phyloP scores from a whole-genome alignment of 331 rosid genomes.

The Quercus lobata region DNA sequence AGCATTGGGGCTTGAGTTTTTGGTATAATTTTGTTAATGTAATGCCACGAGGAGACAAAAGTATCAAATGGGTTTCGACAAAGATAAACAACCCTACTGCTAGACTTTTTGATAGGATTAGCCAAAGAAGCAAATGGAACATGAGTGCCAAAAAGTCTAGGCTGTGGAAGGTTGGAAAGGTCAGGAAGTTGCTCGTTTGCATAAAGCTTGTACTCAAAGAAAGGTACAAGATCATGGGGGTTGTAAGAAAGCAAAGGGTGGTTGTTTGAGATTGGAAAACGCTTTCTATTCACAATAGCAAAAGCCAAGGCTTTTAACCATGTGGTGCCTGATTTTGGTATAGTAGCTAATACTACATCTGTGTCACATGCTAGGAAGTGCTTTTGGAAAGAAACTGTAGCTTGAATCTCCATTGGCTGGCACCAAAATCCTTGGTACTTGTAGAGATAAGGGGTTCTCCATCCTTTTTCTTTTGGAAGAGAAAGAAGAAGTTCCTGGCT shows the following conservation, averaged over 20 bases:
- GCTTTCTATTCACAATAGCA: conserved; percentile 19
- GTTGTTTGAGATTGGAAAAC: conserved; percentile 2
- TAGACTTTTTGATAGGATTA: conserved; percentile 20
- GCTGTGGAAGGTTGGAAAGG: conserved; percentile 22
- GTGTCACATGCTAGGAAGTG: conserved; percentile 45
- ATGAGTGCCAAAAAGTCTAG: conserved; percentile 56
- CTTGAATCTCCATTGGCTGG: conserved; percentile 37
- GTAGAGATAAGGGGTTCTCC: conserved; percentile 37
- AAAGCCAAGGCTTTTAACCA: conserved; percentile 45
- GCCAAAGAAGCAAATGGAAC: conserved; percentile 35
- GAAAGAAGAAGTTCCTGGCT: conserved; percentile 33
- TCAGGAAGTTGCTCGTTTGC: conserved; percentile 30
- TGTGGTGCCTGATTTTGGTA: conserved; percentile 55
- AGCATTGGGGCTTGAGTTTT: neutral
- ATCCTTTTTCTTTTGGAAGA: conserved; percentile 56
- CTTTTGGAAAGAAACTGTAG: conserved; percentile 37
- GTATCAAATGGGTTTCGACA: conserved; percentile 53
- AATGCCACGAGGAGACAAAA: conserved; percentile 40
- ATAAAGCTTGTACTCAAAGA: conserved; percentile 45
- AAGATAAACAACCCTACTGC: conserved; percentile 29
- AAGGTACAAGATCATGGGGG: conserved; percentile 56
- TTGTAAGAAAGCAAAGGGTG: conserved; percentile 44
- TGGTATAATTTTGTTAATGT: conserved; percentile 26
- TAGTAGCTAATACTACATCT: conserved; percentile 31
- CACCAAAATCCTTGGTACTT: conserved; percentile 55